A percentile compares a stretch with the other conserved stretches of the same genome.
phyloP scores from a whole-genome alignment of 768 basidiomycete genomes.

The Suillus spraguei region DNA sequence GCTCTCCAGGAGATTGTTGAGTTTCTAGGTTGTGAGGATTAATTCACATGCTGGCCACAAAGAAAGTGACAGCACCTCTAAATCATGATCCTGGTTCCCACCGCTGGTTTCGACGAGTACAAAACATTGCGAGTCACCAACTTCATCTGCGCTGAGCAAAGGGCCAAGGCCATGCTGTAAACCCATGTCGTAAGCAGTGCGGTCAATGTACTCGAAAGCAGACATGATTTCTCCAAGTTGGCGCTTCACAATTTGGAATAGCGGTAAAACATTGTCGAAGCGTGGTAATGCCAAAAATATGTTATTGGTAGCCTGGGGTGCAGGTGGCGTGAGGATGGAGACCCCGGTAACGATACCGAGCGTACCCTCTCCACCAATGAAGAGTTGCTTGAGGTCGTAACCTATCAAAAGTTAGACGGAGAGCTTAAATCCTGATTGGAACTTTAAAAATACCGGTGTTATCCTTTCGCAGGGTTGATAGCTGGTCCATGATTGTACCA shows the following conservation, averaged over 20 bases:
- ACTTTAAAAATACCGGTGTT: constrained; percentile 74
- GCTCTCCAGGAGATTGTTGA: constrained; percentile 74
- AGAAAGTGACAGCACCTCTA: constrained; percentile 59
- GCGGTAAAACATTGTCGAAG: constrained; percentile 84
- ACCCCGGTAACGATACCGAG: constrained; percentile 94
- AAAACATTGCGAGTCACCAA: constrained; percentile 82
- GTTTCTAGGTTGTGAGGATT: constrained; percentile 63
- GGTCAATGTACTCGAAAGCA: constrained; percentile 96
- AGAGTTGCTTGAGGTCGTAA: constrained; percentile 97
- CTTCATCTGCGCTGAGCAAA: constrained; percentile 71
- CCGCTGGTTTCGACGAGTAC: constrained; percentile 95
- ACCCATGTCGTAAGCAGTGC: constrained; percentile 82
- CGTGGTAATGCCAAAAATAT: constrained; percentile 87
- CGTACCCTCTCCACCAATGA: constrained; percentile 97
- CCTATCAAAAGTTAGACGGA: constrained; percentile 47
- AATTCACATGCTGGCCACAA: constrained; percentile 9
- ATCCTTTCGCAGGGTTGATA: constrained; percentile 93
- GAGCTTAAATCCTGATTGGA: constrained; percentile 4
- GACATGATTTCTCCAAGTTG: constrained; percentile 94
- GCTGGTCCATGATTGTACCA: constrained; percentile 85
- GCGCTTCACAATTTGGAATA: constrained; percentile 79
- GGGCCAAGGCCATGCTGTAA: constrained; percentile 82
- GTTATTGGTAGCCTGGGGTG: constrained; percentile 85
- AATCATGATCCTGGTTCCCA: constrained; percentile 89
- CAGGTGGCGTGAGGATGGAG: constrained; percentile 88